A percentile compares a stretch with the other conserved stretches of the same genome.
Conservation (phyloP, 805 yeast species). For the Pichia californica region DNA sequence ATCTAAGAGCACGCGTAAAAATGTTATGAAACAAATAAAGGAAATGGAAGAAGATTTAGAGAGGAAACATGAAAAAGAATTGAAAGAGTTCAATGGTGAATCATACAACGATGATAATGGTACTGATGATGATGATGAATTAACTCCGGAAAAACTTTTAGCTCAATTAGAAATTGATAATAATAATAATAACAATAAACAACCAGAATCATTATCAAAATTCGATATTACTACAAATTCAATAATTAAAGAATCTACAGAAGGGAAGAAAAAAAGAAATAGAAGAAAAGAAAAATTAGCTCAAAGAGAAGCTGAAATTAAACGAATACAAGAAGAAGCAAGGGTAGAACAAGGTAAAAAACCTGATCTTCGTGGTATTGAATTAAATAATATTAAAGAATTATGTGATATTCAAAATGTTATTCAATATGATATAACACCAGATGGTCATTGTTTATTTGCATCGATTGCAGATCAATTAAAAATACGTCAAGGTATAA, state of each 20-base stretch:
- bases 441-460: conserved; percentile 94
- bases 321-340: conserved; percentile 60
- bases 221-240: too few relatives aligned
- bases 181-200: conserved; percentile 18
- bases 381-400: conserved; percentile 55
- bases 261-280: conserved; percentile 44
- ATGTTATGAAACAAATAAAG: conserved; percentile 52
- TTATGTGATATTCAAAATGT: conserved; percentile 45
- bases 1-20: conserved; percentile 69
- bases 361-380: conserved; percentile 67
- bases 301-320: conserved; percentile 63
- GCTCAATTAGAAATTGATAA: conserved; percentile 45
- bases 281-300: conserved; percentile 82
- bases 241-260: neutral
- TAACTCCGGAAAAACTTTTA: conserved; percentile 62
- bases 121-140: conserved; percentile 37
- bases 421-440: conserved; percentile 61
- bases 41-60: conserved; percentile 53
- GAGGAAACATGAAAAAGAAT: conserved; percentile 48
- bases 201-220: too few relatives aligned
- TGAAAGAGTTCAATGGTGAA: conserved; percentile 22
- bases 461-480: conserved; percentile 82
- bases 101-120: conserved; percentile 14
- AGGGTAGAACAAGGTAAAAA: conserved; percentile 55
- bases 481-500: conserved; percentile 39